These are phyloP conservation scores for Orbilia quercus DNA, from an alignment of 2,329 filamentous ascomycete genomes.

Conservation along the genomic window DNA sequence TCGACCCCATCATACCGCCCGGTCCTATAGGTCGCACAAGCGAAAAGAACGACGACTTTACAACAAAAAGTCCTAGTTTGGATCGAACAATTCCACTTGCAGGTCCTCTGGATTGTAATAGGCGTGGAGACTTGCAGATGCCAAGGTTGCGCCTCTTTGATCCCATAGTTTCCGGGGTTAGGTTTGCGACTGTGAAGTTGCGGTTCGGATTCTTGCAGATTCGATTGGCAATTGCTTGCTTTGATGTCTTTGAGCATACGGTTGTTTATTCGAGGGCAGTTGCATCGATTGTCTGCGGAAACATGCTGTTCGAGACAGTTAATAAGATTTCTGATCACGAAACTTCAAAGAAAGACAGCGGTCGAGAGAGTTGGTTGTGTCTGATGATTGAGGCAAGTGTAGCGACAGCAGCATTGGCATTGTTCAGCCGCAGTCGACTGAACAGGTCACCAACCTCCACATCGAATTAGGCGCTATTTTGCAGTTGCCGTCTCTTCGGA, in stretches of 20 bases:
- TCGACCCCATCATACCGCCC: background rate
- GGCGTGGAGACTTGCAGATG: background rate
- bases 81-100: background rate
- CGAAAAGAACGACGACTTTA: background rate
- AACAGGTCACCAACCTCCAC: background rate
- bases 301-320: too few species aligned
- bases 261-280: too few species aligned
- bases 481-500: background rate
- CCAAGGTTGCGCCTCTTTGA: conserved; percentile 25
- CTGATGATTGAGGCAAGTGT: conserved; percentile 1
- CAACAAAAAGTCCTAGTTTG: conserved; percentile 3
- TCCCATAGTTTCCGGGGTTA: conserved; percentile 18
- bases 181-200: background rate
- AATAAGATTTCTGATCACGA: too few species aligned
- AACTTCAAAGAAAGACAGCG: background rate
- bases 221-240: background rate
- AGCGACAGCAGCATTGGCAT: conserved; percentile 8
- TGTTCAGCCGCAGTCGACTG: conserved; percentile 14
- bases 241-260: too few species aligned
- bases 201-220: background rate
- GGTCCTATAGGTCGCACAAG: conserved; percentile 39
- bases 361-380: background rate
- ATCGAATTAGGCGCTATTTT: background rate
- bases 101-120: background rate
- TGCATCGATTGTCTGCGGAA: too few species aligned